Percentiles rank a stretch among this genome's conserved stretches.
Evolutionary conservation across 805 yeast genomes (phyloP).

Genomic region (Ogataea pini): DNA sequence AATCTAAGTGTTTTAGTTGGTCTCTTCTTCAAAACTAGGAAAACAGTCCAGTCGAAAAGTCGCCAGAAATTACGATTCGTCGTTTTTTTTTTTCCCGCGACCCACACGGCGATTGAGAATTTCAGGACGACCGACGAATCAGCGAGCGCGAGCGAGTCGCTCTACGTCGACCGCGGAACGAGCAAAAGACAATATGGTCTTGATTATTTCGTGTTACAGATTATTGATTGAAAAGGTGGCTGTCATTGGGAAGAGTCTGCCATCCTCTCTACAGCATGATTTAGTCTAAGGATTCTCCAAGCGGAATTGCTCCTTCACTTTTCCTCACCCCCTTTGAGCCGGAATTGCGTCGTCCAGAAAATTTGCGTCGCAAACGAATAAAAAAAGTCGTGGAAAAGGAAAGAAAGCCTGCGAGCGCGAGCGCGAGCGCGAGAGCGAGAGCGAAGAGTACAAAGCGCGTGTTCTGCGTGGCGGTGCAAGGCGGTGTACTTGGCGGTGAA

Average conservation of each 20-base stretch:
- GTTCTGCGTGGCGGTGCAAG: background rate
- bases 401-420: background rate
- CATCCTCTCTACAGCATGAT: no score
- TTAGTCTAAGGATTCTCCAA: no score
- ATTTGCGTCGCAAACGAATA: background rate
- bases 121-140: constrained; percentile 10
- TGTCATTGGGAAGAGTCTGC: no score
- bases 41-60: constrained; percentile 4
- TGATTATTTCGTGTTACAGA: no score
- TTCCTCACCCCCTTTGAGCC: background rate
- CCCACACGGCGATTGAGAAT: constrained; percentile 1
- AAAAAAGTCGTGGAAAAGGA: background rate
- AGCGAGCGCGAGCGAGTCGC: background rate
- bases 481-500: background rate
- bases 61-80: constrained; percentile 8
- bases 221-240: no score
- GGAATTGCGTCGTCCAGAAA: constrained; percentile 6
- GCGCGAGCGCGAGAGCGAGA: background rate
- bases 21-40: background rate
- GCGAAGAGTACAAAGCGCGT: background rate
- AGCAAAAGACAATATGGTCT: background rate
- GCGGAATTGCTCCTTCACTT: background rate
- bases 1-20: background rate
- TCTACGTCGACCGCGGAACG: background rate
- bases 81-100: constrained; percentile 7